Conservation (phyloP, 2,329 filamentous ascomycete species). For the Claviceps arundinis region DNA sequence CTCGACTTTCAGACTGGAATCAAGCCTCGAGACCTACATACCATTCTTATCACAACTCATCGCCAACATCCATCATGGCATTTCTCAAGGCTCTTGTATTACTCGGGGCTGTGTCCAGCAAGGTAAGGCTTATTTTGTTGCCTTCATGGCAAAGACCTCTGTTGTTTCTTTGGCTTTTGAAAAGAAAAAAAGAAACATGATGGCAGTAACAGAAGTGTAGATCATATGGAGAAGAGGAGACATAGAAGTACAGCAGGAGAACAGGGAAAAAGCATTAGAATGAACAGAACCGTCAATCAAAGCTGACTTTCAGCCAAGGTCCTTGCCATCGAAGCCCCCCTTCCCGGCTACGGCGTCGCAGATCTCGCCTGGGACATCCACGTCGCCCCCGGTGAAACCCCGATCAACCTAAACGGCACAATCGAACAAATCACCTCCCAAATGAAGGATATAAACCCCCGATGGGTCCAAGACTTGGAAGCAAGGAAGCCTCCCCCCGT, state of each 20-base stretch:
- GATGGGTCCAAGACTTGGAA: background rate
- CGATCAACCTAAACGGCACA: background rate
- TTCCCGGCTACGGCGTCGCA: background rate
- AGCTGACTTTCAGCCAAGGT: background rate
- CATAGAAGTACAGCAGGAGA: too few relatives aligned
- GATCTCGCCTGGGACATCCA: background rate
- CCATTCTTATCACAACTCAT: background rate
- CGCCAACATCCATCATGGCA: background rate
- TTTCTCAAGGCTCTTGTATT: background rate
- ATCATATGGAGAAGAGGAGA: too few relatives aligned
- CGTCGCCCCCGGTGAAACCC: background rate
- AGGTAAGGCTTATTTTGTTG: background rate
- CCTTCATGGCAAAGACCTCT: background rate
- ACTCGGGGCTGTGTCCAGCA: background rate
- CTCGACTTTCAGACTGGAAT: background rate
- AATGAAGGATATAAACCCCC: background rate
- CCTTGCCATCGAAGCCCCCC: background rate
- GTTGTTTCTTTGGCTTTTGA: too few relatives aligned
- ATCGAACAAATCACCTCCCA: background rate
- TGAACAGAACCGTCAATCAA: too few relatives aligned
- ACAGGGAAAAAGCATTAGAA: too few relatives aligned
- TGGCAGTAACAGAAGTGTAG: too few relatives aligned
- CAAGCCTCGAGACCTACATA: too few relatives aligned
- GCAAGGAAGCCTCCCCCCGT: background rate
- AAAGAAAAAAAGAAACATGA: too few relatives aligned